Evolutionary conservation across 2,329 filamentous ascomycete genomes (phyloP).

Genomic region (Colletotrichum eremochloae): DNA sequence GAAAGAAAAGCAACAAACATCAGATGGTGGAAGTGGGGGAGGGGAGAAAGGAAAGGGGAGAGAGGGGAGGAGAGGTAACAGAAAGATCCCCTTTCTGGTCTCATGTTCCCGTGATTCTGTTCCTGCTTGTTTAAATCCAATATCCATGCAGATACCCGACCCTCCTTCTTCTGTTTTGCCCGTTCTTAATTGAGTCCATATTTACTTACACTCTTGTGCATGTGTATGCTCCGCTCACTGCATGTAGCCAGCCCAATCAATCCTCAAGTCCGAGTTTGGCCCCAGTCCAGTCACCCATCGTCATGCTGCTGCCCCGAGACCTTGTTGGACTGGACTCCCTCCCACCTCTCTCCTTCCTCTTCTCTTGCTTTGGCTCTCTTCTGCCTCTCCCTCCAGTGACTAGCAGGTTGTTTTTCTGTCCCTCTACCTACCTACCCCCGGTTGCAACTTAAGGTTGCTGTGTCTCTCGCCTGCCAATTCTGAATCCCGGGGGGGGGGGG

Average conservation of each 20-base stretch:
- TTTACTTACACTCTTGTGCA: conserved; percentile 7
- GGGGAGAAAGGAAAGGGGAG: too few relatives aligned
- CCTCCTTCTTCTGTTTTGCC: not conserved
- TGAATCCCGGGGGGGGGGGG: not conserved
- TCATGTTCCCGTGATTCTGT: not conserved
- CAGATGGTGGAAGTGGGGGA: not conserved
- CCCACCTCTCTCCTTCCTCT: not conserved
- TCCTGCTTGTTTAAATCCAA: not conserved
- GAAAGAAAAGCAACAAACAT: not conserved
- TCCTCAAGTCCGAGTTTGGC: conserved; percentile 8
- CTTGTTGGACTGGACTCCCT: not conserved
- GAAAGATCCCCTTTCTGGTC: not conserved
- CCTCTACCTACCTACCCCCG: not conserved
- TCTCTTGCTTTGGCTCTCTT: not conserved
- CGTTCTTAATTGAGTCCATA: not conserved
- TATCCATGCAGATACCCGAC: conserved; percentile 3
- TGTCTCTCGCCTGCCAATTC: conserved; percentile 18
- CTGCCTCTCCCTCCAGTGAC: not conserved
- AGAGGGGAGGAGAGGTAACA: too few relatives aligned
- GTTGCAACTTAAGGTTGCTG: conserved; percentile 26
- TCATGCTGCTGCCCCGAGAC: not conserved
- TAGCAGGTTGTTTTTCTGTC: not conserved
- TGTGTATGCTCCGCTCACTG: not conserved
- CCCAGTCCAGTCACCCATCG: not conserved
- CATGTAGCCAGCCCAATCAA: not conserved